Conservation (phyloP, 305 asterid genomes). For the Fraxinus paxiana region DNA sequence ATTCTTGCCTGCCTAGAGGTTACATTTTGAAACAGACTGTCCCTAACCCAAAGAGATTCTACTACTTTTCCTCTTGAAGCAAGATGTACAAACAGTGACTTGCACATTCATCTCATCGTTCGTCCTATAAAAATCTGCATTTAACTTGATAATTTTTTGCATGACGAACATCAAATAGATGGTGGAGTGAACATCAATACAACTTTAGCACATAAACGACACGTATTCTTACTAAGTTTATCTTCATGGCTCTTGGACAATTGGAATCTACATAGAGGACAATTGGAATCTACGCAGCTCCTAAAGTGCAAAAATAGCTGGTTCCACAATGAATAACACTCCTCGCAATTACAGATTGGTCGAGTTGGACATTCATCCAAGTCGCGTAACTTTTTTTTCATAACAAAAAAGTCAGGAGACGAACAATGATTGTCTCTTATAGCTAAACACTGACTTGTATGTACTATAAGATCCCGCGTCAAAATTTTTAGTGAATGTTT, state of each 20-base stretch:
- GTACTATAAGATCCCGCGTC: no score
- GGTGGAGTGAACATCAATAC: slow-evolving; percentile 40
- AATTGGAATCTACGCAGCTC: no score
- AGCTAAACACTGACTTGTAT: no score
- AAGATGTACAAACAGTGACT: slow-evolving; percentile 41
- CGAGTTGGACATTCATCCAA: no score
- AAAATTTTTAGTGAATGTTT: no score
- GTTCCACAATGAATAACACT: no score
- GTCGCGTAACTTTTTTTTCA: background rate
- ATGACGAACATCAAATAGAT: slow-evolving; percentile 45
- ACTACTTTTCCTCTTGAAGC: slow-evolving; percentile 38
- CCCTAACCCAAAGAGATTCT: slow-evolving; percentile 34
- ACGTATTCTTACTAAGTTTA: slow-evolving; percentile 30
- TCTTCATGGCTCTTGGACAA: no score
- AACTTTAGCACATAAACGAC: slow-evolving; percentile 53
- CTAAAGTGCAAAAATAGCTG: no score
- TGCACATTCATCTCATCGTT: slow-evolving; percentile 26
- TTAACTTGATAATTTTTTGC: slow-evolving; percentile 43
- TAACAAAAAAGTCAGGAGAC: no score
- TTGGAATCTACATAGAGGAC: no score
- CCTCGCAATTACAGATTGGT: no score
- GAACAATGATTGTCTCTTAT: no score
- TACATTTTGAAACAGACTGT: slow-evolving; percentile 39
- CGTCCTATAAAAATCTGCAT: slow-evolving; percentile 37
- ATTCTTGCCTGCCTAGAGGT: slow-evolving; percentile 41